phyloP scores from a whole-genome alignment of 2,329 filamentous ascomycete species.

The Colletotrichum graminicola region DNA sequence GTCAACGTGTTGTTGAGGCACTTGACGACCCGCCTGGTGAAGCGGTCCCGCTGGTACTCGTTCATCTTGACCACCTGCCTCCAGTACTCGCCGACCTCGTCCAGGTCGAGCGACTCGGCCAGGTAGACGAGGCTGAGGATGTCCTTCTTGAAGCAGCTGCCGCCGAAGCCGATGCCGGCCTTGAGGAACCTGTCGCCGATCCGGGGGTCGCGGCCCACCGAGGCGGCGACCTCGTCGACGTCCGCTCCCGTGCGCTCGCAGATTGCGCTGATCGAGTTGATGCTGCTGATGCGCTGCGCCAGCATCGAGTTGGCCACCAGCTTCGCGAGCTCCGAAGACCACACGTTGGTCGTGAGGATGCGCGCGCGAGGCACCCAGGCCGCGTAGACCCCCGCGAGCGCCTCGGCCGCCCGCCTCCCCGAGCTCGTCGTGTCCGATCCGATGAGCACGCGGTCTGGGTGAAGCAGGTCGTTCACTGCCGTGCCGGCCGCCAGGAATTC shows the following conservation, averaged over 20 bases:
- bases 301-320: constrained; percentile 84
- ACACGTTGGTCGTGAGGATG: constrained; percentile 80
- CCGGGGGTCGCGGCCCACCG: constrained; percentile 76
- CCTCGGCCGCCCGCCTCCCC: constrained; percentile 72
- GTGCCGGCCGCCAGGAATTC: constrained; percentile 86
- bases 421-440: constrained; percentile 72
- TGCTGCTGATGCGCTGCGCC: constrained; percentile 83
- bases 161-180: constrained; percentile 82
- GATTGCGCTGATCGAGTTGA: constrained; percentile 83
- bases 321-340: constrained; percentile 84
- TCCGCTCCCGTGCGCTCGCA: constrained; percentile 82
- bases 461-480: constrained; percentile 76
- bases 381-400: constrained; percentile 75
- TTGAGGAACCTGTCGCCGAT: constrained; percentile 81
- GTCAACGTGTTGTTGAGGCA: constrained; percentile 76
- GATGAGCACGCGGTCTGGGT: constrained; percentile 80
- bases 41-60: constrained; percentile 78
- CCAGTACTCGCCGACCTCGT: constrained; percentile 83
- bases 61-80: constrained; percentile 80
- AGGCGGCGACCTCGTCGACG: constrained; percentile 76
- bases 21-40: constrained; percentile 73
- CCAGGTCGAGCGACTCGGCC: constrained; percentile 75
- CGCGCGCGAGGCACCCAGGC: constrained; percentile 76
- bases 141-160: constrained; percentile 86
- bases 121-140: constrained; percentile 81